Conservation (phyloP, 140 eudicot species). For the Anethum foeniculum region DNA sequence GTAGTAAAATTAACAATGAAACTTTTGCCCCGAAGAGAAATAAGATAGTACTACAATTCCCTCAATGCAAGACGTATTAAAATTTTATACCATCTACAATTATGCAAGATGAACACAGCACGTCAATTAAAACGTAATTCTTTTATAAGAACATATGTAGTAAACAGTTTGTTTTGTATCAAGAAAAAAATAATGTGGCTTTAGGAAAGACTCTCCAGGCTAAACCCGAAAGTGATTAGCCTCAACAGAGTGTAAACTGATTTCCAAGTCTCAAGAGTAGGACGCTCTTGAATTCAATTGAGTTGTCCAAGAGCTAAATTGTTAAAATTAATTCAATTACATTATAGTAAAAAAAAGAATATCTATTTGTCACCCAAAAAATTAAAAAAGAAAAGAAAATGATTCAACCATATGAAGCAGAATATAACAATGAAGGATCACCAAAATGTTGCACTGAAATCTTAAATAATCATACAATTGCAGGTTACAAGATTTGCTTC, state of each 20-base stretch:
- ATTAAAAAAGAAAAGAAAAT: neutral
- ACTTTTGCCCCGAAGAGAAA: neutral
- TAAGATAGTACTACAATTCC: neutral
- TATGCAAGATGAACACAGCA: neutral
- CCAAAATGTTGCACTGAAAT: neutral
- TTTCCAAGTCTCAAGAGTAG: neutral
- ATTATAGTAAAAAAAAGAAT: neutral
- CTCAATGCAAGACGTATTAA: neutral
- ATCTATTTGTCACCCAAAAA: neutral
- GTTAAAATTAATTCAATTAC: neutral
- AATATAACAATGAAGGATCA: neutral
- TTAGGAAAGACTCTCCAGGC: neutral
- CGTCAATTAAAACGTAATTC: neutral
- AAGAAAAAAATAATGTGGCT: neutral
- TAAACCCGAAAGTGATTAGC: neutral
- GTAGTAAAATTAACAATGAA: neutral
- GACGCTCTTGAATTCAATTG: neutral
- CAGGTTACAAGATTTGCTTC: neutral
- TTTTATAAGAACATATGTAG: neutral
- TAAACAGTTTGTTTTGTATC: neutral
- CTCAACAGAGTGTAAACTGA: neutral
- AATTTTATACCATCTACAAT: neutral
- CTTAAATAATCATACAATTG: neutral
- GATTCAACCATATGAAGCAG: neutral
- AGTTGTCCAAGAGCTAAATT: neutral